Evolutionary conservation across 1,139 yeast species (phyloP).

Genomic region (Pichia sp.): DNA sequence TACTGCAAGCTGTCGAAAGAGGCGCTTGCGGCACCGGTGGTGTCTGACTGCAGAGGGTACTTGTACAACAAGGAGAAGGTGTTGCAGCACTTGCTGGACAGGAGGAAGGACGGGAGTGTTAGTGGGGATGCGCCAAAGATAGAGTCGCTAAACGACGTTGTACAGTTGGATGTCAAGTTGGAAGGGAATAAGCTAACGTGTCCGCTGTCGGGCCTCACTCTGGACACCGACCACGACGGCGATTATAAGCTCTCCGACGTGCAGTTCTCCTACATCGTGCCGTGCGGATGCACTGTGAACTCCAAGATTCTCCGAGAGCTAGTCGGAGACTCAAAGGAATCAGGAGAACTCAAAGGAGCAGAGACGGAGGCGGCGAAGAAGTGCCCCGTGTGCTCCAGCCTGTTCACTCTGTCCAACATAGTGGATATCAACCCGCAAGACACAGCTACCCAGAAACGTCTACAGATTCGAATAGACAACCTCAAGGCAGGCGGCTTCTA

Average conservation of each 20-base stretch:
- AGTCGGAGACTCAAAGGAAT: background rate
- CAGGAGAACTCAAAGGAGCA: slow-evolving; percentile 3
- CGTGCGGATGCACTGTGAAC: slow-evolving; percentile 54
- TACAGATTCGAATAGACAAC: slow-evolving; percentile 34
- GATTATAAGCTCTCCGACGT: slow-evolving; percentile 11
- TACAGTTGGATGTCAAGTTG: slow-evolving; percentile 20
- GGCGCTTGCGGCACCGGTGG: slow-evolving; percentile 46
- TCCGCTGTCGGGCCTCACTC: slow-evolving; percentile 19
- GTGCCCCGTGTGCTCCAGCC: slow-evolving; percentile 41
- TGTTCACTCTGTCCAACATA: slow-evolving; percentile 1
- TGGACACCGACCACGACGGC: slow-evolving; percentile 17
- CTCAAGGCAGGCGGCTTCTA: slow-evolving; percentile 37
- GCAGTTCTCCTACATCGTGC: slow-evolving; percentile 37
- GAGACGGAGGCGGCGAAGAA: slow-evolving; percentile 10
- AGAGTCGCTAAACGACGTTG: background rate
- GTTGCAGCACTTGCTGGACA: slow-evolving; percentile 44
- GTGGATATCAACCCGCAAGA: slow-evolving; percentile 31
- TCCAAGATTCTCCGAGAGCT: slow-evolving; percentile 36
- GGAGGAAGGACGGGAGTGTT: slow-evolving; percentile 23
- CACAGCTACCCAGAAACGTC: slow-evolving; percentile 32
- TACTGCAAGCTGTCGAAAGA: slow-evolving; percentile 42
- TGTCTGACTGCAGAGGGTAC: slow-evolving; percentile 67
- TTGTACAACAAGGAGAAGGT: slow-evolving; percentile 68
- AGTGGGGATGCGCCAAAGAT: background rate
- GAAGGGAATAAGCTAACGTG: slow-evolving; percentile 21